Evolutionary conservation across 768 basidiomycete species (phyloP), one percentile per base, ranked within the genome.

Genomic region (Mycena rosella): DNA sequence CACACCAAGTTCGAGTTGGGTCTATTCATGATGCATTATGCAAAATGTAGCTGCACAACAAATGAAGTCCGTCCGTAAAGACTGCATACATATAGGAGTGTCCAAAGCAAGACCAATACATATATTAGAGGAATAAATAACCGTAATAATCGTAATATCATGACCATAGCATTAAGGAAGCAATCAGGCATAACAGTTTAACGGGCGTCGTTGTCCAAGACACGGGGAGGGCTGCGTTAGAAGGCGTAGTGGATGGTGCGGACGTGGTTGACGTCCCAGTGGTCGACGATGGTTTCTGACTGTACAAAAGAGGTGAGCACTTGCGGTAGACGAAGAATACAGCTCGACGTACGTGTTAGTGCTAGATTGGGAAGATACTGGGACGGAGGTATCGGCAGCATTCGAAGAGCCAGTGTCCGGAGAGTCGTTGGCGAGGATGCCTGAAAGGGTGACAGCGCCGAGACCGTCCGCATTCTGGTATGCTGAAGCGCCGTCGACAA

Each of bases 381-480:
- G 24, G 22, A 11, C 51, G 20, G 32, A 54, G 17, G 24, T 34
- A 32, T n/a, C 26, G 4, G 30, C 13, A 24, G 30, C 14, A 20
- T 36, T 36, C 9, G 52, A 62, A 15, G 27, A 14, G 30, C 59
- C 38, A 3, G 61, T 34, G 40, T 9, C 22, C 11, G 30, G 27
- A 34, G 45, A 10, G 45, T 34, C 29, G 29, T 8, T 29, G 20
- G 27, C 38, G 45, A 44, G 13, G 36, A 78, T 78, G 34, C 70
- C 78, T 1, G 69, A 72, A 18, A 67, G 52, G 24, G 72, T 65
- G 7, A 83, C 82, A 15, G 79, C 68, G 1, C 80, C 81, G 15
- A 57, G 54, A 51, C 80, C 70, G 75, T 80, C 68, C 4, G 86
- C 78, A 72, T 89, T 88, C 74, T 84, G 85, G 64, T 88, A 89